Evolutionary conservation across 257 asterid genomes (phyloP).

Genomic region (Coffea eugenioides): DNA sequence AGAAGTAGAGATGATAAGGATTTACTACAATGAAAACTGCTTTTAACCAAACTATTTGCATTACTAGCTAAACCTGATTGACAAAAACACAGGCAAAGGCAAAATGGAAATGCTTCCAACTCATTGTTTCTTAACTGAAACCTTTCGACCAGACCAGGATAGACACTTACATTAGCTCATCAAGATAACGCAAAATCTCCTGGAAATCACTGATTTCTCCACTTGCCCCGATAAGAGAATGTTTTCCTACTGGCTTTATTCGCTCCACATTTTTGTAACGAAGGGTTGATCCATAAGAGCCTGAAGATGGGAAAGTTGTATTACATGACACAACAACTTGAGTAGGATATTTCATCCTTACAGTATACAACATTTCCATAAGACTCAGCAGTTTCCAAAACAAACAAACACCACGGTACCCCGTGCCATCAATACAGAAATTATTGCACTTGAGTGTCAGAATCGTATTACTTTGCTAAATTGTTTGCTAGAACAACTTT

Average conservation of each 20-base stretch:
- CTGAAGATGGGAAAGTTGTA: constrained; percentile 31
- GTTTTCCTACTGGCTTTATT: constrained; percentile 85
- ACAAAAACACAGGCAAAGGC: not conserved
- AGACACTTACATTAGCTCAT: constrained; percentile 72
- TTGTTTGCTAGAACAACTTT: too few species aligned
- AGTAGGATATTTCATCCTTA: not conserved
- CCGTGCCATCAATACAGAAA: too few species aligned
- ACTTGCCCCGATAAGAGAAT: constrained; percentile 93
- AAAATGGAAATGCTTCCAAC: not conserved
- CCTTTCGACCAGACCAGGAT: too few species aligned
- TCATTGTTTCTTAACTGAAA: not conserved
- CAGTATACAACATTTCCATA: not conserved
- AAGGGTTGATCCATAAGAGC: constrained; percentile 94
- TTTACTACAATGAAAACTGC: not conserved
- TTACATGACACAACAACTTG: not conserved
- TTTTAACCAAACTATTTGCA: constrained; percentile 10
- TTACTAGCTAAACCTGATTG: not conserved
- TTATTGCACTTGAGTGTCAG: too few species aligned
- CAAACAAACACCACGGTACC: too few species aligned
- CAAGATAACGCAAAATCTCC: constrained; percentile 83
- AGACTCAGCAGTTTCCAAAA: too few species aligned
- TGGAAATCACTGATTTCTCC: constrained; percentile 98
- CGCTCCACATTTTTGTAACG: constrained; percentile 96
- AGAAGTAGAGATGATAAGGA: constrained; percentile 18
- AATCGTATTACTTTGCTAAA: too few species aligned